phyloP scores from a whole-genome alignment of 2,329 filamentous ascomycete genomes.

The Thielaviopsis euricoi region DNA sequence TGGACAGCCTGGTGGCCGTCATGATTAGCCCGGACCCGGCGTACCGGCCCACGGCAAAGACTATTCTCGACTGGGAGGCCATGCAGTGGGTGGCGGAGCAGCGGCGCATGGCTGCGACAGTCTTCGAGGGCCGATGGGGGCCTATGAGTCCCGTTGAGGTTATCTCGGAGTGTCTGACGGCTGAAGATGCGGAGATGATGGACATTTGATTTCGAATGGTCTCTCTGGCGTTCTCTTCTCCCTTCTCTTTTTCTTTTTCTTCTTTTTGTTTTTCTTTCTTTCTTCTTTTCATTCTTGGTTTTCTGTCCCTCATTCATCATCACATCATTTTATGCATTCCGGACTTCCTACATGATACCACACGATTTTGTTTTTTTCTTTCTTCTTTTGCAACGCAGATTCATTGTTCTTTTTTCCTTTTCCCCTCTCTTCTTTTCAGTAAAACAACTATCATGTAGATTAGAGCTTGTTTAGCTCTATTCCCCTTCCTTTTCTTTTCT shows the following conservation, averaged over 20 bases:
- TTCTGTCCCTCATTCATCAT: neutral
- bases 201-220: constrained; percentile 27
- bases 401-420: neutral
- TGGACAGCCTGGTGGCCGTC: constrained; percentile 71
- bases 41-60: constrained; percentile 55
- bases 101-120: constrained; percentile 73
- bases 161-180: constrained; percentile 20
- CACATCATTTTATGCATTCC: neutral
- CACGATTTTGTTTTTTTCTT: neutral
- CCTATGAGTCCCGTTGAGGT: constrained; percentile 30
- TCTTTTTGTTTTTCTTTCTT: neutral
- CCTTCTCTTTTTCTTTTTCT: neutral
- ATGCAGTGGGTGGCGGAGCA: constrained; percentile 65
- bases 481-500: neutral
- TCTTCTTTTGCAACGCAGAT: neutral
- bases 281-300: too few relatives aligned
- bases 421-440: too few relatives aligned
- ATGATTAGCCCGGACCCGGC: constrained; percentile 69
- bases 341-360: neutral
- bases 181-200: constrained; percentile 45
- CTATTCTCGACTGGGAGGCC: constrained; percentile 57
- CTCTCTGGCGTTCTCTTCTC: neutral
- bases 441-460: too few relatives aligned
- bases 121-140: constrained; percentile 94
- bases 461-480: too few relatives aligned